A percentile compares a stretch with the other conserved stretches of the same genome.
Evolutionary conservation across 2,329 filamentous ascomycete species (phyloP).

Genomic region (Pyrenochaeta sp.): DNA sequence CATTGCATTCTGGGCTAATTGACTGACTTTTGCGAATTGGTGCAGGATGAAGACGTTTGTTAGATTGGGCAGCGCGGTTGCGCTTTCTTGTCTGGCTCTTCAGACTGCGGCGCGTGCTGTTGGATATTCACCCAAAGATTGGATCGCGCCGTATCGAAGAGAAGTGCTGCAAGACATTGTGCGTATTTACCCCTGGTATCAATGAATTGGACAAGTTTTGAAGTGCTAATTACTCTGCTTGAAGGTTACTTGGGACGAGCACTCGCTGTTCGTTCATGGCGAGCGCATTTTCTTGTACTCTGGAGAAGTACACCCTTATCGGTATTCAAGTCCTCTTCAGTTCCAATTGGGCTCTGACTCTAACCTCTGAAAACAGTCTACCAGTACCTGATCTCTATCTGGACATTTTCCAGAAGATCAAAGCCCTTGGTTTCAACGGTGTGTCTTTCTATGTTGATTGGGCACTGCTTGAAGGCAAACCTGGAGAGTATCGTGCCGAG

Average conservation of each 20-base stretch:
- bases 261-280: conserved; percentile 73
- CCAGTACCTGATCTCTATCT: conserved; percentile 70
- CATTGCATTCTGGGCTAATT: too few species aligned
- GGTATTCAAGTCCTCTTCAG: conserved; percentile 41
- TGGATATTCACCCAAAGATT: conserved; percentile 58
- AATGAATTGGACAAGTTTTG: neutral
- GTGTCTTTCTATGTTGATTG: conserved; percentile 83
- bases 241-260: conserved; percentile 74
- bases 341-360: too few species aligned
- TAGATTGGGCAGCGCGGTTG: conserved; percentile 29
- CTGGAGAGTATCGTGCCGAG: conserved; percentile 71
- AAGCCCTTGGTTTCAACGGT: conserved; percentile 78
- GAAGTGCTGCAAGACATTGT: conserved; percentile 65
- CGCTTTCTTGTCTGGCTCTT: conserved; percentile 51
- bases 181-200: too few species aligned
- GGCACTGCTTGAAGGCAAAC: conserved; percentile 78
- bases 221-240: neutral
- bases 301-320: conserved; percentile 76
- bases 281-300: conserved; percentile 75
- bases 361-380: conserved; percentile 52
- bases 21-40: conserved; percentile 4
- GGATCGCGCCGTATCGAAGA: conserved; percentile 59
- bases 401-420: conserved; percentile 84
- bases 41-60: conserved; percentile 27
- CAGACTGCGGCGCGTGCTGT: conserved; percentile 58